Conservation (phyloP, 345 rosid species). For the Gossypium turneri region DNA sequence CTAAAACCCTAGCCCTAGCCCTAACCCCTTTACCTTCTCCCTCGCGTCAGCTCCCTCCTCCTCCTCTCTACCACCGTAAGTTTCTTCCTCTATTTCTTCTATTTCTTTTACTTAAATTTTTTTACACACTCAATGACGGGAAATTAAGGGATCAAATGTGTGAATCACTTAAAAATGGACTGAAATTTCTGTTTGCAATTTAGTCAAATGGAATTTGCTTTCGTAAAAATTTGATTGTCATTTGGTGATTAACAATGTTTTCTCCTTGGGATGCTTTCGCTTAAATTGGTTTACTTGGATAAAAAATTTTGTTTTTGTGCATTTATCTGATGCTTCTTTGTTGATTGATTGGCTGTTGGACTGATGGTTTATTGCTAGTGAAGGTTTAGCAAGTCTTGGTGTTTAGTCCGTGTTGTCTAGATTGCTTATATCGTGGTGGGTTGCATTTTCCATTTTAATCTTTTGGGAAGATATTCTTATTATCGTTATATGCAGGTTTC, state of each 20-base stretch:
- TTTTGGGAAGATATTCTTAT: neutral
- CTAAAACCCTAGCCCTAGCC: slow-evolving; percentile 29
- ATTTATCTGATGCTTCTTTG: neutral
- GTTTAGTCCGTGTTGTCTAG: neutral
- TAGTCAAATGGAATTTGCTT: neutral
- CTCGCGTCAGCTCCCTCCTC: slow-evolving; percentile 24
- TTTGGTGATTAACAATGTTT: neutral
- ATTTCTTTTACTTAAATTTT: neutral
- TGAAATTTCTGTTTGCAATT: neutral
- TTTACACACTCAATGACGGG: neutral
- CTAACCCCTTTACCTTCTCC: slow-evolving; percentile 25
- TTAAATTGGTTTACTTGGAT: neutral
- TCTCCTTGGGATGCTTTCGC: neutral
- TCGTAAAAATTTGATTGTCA: neutral
- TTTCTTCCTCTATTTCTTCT: neutral
- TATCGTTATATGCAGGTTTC: slow-evolving; percentile 28
- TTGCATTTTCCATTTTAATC: neutral
- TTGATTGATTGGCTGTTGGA: neutral
- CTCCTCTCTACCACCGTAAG: slow-evolving; percentile 29
- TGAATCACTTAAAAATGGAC: neutral
- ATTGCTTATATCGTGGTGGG: neutral
- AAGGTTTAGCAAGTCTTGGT: neutral
- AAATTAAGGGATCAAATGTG: neutral
- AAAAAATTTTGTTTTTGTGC: neutral
- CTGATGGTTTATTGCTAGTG: neutral